Conservation (phyloP, 148 eudicot species). For the Limonium bicolor region DNA sequence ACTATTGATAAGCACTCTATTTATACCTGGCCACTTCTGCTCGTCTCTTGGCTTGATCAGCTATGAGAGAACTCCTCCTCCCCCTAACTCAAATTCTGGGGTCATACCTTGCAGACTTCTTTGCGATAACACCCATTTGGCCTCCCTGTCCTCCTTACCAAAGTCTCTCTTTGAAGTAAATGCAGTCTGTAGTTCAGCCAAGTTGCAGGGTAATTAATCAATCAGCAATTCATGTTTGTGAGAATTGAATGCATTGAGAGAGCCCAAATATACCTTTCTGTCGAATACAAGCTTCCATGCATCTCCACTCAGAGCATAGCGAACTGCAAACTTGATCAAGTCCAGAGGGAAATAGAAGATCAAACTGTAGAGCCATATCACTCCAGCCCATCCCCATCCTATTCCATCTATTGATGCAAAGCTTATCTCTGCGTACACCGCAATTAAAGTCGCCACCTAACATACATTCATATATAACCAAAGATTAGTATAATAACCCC, state of each 20-base stretch:
- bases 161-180: conserved; percentile 43
- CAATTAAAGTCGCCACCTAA: conserved; percentile 51
- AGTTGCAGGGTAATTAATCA: background rate
- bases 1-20: background rate
- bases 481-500: background rate
- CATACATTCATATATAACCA: background rate
- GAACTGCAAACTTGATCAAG: conserved; percentile 38
- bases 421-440: conserved; percentile 42
- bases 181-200: conserved; percentile 31
- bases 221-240: too few relatives aligned
- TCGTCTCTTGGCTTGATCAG: conserved; percentile 47
- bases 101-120: conserved; percentile 21
- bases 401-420: conserved; percentile 57
- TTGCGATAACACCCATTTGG: conserved; percentile 39
- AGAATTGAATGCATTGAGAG: too few relatives aligned
- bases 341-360: conserved; percentile 51
- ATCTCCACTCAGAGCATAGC: conserved; percentile 35
- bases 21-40: conserved; percentile 69
- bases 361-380: conserved; percentile 55
- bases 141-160: conserved; percentile 45
- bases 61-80: conserved; percentile 23
- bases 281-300: conserved; percentile 50
- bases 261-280: conserved; percentile 45
- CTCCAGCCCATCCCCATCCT: conserved; percentile 72
- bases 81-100: conserved; percentile 13